Base-by-base conservation (phyloP, 75 land plant species). In the Selaginella tamariscina region DNA sequence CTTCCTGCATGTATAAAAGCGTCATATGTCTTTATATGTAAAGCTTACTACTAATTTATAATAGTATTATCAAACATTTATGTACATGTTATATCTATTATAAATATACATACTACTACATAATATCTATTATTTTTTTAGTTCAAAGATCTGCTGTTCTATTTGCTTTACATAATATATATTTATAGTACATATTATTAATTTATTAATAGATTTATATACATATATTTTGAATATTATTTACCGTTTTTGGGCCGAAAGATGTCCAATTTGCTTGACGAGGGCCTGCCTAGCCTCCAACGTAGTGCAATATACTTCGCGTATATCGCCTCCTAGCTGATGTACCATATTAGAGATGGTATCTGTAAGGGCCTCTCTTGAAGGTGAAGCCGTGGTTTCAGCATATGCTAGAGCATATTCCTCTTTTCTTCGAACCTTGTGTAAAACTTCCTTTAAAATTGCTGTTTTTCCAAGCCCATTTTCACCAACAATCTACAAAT, bases 381-480 rank as follows among this genome's bases (percentile, higher is more conserved):
- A 59, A 59, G 62, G 21, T 23, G 26, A 5, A 2, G n/a, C 26
- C 8, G n/a, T 27, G n/a, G 26, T 27, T n/a, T 59, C 62, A 8
- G n/a, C 62, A 26, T 23, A 59, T 5, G 62, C 62, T n/a, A 59
- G n/a, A 8, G 62, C 62, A n/a, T 59, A n/a, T 23, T 59, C 62
- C 8, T n/a, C 62, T 59, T 59, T 59, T n/a, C 21, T 27, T 5
- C 27, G 24, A 8, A 59, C 9, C 8, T 21, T n/a, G n/a, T 8
- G 2, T 2, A 59, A 8, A 21, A 59, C 62, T 27, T 59, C 62
- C 21, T 23, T 59, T 9, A 59, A 21, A 8, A 59, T 59, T 59
- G 62, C 21, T 8, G 18, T 59, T n/a, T 59, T 59, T 23, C 62
- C 62, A 21, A 59, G 26, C 21, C 62, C 62, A 21, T n/a, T n/a